Evolutionary conservation across 2,329 filamentous ascomycete genomes (phyloP), one percentile per base, ranked within the genome.

Genomic region (Aspergillus tanneri): DNA sequence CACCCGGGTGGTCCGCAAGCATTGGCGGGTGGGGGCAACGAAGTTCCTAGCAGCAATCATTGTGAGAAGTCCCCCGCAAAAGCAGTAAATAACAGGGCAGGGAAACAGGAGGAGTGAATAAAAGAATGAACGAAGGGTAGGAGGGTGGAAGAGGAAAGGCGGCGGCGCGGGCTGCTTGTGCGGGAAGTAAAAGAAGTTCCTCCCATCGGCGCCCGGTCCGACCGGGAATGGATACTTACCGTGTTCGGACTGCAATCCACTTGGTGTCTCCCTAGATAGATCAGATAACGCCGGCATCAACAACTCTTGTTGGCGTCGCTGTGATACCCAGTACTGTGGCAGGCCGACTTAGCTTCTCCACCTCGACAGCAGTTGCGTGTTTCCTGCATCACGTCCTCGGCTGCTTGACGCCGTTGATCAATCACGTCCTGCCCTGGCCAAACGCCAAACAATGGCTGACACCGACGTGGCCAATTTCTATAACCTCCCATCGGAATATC

Each of bases 391-490:
- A 49, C 44, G 16, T 41, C 32, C 37, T 30, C 14, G 25, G 25
- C 37, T 39, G 27, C 18, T n/a, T n/a, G 25, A 16, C 38, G 30
- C 36, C 36, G 34, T 42, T 37, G 40, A 39, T 42, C 32, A 16
- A 49, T 52, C 50, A 12, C 28, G 14, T 45, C 39, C 44, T 43
- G 28, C 39, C 21, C 37, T 42, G 36, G 28, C 30, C 19, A 21
- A 34, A 25, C 44, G 46, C 24, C 23, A 56, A 72, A 60, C 46
- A 77, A 58, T 82, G 85, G 80, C 83, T 54, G 88, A 93, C 63
- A 81, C 85, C 61, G 86, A 93, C 64, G 82, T 97, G 46, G 83
- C 93, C 61, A 90, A 90, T 60, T 90, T 95, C 73, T 97, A 97
- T 75, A 88, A 90, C 68, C 81, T 97, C 40, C 80, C 86, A 34